Evolutionary conservation across 2,329 filamentous ascomycete genomes (phyloP).

Genomic region (Calonectria pauciramosa): DNA sequence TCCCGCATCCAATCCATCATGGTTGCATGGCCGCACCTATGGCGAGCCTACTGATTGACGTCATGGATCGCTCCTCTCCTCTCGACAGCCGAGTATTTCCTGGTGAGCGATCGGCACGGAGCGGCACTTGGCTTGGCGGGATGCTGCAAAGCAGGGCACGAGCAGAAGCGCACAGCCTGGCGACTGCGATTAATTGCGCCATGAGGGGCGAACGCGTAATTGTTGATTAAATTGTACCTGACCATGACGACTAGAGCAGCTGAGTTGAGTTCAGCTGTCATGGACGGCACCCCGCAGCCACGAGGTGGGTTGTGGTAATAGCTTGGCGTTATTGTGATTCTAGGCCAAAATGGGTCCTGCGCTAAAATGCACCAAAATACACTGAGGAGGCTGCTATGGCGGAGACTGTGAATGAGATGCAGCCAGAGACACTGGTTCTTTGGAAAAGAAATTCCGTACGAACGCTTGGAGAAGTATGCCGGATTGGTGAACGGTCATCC

Average conservation of each 20-base stretch:
- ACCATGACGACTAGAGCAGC: neutral
- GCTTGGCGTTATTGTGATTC: neutral
- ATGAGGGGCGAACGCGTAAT: constrained; percentile 4
- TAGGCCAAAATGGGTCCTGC: neutral
- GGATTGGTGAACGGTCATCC: neutral
- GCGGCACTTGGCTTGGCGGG: constrained; percentile 1
- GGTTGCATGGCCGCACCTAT: constrained; percentile 3
- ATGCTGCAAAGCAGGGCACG: constrained; percentile 20
- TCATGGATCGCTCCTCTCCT: constrained; percentile 42
- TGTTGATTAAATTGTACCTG: constrained; percentile 5
- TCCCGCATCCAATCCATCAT: neutral
- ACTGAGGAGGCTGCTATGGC: neutral
- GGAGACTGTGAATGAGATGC: neutral
- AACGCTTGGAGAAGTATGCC: neutral
- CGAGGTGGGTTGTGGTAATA: neutral
- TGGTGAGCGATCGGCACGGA: constrained; percentile 26
- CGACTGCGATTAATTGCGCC: neutral
- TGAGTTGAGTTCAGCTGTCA: constrained; percentile 3
- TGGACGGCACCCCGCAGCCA: neutral
- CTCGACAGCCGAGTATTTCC: constrained; percentile 28
- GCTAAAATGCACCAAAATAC: neutral
- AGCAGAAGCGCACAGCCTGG: constrained; percentile 11
- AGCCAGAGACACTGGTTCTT: neutral
- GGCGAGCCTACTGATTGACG: constrained; percentile 35
- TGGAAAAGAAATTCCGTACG: neutral